Conservation (phyloP, 441 rosid genomes). For the Pelargonium myrrhifolium region DNA sequence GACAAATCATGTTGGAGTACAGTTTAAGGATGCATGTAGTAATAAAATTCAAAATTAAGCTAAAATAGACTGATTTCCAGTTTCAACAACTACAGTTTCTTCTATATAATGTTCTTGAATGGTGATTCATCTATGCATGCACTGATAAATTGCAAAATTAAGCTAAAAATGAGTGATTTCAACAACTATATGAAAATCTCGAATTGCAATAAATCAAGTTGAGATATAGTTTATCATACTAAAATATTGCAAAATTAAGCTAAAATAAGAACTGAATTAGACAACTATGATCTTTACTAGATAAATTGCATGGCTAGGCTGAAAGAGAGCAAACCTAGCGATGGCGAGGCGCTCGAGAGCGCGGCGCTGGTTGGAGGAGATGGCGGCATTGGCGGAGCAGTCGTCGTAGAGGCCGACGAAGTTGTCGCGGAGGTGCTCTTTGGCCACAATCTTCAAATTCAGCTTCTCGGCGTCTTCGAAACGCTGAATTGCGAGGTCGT, state of each 20-base stretch:
- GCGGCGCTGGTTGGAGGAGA: slow-evolving; percentile 44
- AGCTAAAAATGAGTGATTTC: too few relatives aligned
- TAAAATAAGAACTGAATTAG: too few relatives aligned
- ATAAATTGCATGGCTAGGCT: neutral
- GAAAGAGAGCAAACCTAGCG: slow-evolving; percentile 39
- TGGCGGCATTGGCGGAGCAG: slow-evolving; percentile 32
- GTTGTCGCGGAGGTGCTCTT: slow-evolving; percentile 61
- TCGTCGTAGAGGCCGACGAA: slow-evolving; percentile 73
- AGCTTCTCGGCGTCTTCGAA: slow-evolving; percentile 53
- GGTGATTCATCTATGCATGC: too few relatives aligned
- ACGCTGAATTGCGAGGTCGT: slow-evolving; percentile 44
- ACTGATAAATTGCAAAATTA: neutral
- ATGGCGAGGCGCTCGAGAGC: slow-evolving; percentile 69
- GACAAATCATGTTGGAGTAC: too few relatives aligned
- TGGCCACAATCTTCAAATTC: slow-evolving; percentile 48
- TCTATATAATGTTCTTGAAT: neutral
- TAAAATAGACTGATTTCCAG: too few relatives aligned
- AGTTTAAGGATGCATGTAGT: too few relatives aligned
- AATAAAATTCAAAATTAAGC: too few relatives aligned
- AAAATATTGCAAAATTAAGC: too few relatives aligned
- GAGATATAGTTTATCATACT: too few relatives aligned
- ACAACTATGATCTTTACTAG: too few relatives aligned
- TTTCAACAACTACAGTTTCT: neutral
- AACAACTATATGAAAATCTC: too few relatives aligned
- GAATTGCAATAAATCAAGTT: too few relatives aligned